A percentile compares a stretch with the other conserved stretches of the same genome.
Conservation (phyloP, 345 rosid species). For the Pugionium dolabratum region DNA sequence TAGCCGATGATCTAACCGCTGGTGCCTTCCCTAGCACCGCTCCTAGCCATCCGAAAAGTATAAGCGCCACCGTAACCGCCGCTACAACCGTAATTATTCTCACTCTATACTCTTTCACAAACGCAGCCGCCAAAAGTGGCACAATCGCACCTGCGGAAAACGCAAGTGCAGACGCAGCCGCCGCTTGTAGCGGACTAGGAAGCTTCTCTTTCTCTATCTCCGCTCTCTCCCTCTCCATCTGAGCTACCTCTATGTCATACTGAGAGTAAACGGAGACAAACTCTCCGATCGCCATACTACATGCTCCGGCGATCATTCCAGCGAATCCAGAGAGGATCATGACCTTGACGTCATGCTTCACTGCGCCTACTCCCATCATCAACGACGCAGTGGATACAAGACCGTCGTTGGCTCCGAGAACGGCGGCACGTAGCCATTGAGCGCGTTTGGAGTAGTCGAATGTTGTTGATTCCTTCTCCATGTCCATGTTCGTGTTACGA, state of each 20-base stretch:
- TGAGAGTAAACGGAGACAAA: conserved; percentile 91
- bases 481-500: conserved; percentile 41
- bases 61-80: conserved; percentile 63
- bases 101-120: conserved; percentile 59
- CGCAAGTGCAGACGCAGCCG: conserved; percentile 83
- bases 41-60: conserved; percentile 75
- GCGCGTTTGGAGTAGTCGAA: conserved; percentile 80
- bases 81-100: conserved; percentile 62
- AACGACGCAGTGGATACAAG: conserved; percentile 80
- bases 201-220: conserved; percentile 47
- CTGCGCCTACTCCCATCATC: conserved; percentile 94
- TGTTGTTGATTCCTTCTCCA: conserved; percentile 44
- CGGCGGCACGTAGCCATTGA: conserved; percentile 95
- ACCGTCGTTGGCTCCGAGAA: conserved; percentile 92
- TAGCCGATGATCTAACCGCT: conserved; percentile 46
- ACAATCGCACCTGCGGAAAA: conserved; percentile 81
- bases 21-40: conserved; percentile 81
- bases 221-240: conserved; percentile 52
- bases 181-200: conserved; percentile 84
- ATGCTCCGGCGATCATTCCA: conserved; percentile 88
- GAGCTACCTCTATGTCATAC: conserved; percentile 76
- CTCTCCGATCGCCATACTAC: conserved; percentile 98
- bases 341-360: conserved; percentile 68
- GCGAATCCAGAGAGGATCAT: conserved; percentile 93
- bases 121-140: conserved; percentile 79